Base-by-base conservation (phyloP, 1,284 basidiomycete genomes). In the Leccinum cinnamomeum region DNA sequence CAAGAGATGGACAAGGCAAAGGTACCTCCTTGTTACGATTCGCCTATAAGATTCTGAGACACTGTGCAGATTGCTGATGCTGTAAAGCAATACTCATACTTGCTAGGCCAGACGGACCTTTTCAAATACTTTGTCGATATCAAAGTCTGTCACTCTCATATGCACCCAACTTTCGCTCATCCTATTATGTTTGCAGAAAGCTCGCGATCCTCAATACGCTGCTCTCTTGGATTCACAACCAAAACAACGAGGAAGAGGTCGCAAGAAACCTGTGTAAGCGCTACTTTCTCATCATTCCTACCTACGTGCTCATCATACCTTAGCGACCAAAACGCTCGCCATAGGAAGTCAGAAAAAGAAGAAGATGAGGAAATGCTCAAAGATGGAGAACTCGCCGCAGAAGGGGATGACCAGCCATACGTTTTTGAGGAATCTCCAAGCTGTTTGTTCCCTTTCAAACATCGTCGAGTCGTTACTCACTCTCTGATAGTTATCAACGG, bases 51-150 rank as follows among this genome's bases (percentile, higher is more conserved):
- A 25, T 56, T 41, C 56, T 65, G 25, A 46, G 8, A 68, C 55
- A 5, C 18, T 28, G 54, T 65, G 48, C 66, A 97, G 93, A 84
- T 95, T 37, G 80, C 92, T n/a, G 95, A 97, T 72, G 93, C 94
- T 35, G 91, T 97, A 69, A 98, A 97, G 77, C 89, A 94, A 12
- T 98, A 97, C 75, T 94, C 92, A 7, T 97, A 97, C 76, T 84
- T 98, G 16, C 84, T 98, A 0, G 96, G 95, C 7, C 95, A 98
- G 76, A 98, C 95, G 0, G 96, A 98, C 69, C 81, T 97, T 16
- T 98, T 98, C 81, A 92, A 94, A 70, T 95, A 97, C 75, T 98
- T 98, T 70, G 92, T 97, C 7, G 93, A 97, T 72, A 90, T 97
- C 77, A 96, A 97, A 84, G 93, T 91, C 44, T 57, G 80, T 54